A percentile compares a stretch with the other conserved stretches of the same genome.
Conservation (phyloP, 371 early-diverging fungal genomes). For the Fennellomyces sp. region DNA sequence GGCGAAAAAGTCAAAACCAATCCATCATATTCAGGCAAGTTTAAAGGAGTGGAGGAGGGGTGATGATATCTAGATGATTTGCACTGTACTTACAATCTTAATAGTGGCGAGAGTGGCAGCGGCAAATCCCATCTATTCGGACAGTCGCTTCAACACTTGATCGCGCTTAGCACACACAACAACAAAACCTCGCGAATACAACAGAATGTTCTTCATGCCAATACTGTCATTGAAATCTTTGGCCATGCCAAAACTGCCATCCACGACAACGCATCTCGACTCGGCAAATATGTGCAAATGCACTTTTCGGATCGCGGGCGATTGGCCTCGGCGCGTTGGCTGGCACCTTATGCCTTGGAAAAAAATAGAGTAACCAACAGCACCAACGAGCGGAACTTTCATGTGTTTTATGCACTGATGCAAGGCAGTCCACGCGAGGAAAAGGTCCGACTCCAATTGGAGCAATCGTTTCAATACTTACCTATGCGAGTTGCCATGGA, state of each 20-base stretch:
- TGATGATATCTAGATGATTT: background rate
- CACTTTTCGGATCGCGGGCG: conserved; percentile 87
- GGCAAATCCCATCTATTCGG: conserved; percentile 81
- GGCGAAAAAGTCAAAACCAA: conserved; percentile 35
- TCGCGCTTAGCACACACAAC: conserved; percentile 72
- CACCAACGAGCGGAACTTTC: conserved; percentile 80
- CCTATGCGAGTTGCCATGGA: conserved; percentile 26
- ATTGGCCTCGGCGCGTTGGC: conserved; percentile 82
- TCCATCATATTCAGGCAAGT: conserved; percentile 70
- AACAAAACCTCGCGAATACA: conserved; percentile 77
- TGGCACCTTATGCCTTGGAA: conserved; percentile 88
- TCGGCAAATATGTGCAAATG: conserved; percentile 83
- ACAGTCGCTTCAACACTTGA: conserved; percentile 67
- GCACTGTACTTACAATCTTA: background rate
- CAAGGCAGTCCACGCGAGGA: conserved; percentile 38
- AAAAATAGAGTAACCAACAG: conserved; percentile 68
- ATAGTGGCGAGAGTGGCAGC: conserved; percentile 86
- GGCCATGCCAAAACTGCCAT: conserved; percentile 77
- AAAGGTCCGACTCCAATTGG: conserved; percentile 17
- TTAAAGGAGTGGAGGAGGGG: background rate
- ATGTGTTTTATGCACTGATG: conserved; percentile 84
- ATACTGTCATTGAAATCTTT: conserved; percentile 77
- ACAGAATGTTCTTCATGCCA: conserved; percentile 67
- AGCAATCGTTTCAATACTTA: conserved; percentile 11
- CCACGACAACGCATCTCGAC: conserved; percentile 85